Evolutionary conservation across 257 asterid genomes (phyloP).

Genomic region (Fraxinus americana): DNA sequence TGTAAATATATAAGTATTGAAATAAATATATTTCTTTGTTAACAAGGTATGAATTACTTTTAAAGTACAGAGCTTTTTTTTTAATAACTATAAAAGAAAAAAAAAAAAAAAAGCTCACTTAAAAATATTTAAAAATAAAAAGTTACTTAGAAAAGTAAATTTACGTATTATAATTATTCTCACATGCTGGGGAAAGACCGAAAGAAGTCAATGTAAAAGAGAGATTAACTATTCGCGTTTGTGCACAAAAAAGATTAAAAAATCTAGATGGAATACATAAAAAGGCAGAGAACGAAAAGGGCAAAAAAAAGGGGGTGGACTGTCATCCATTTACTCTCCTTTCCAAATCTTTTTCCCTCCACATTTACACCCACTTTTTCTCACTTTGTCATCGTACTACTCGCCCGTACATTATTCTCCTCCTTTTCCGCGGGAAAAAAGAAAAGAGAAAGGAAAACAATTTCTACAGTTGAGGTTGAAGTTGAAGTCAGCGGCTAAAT

Average conservation of each 20-base stretch:
- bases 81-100: too few relatives aligned
- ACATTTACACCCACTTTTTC: slow-evolving; percentile 56
- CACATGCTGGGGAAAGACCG: slow-evolving; percentile 37
- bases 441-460: slow-evolving; percentile 17
- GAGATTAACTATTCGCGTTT: slow-evolving; percentile 46
- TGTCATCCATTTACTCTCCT: slow-evolving; percentile 60
- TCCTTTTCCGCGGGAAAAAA: not conserved
- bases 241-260: slow-evolving; percentile 34
- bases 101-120: too few relatives aligned
- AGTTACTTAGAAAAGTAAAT: too few relatives aligned
- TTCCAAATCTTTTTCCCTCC: slow-evolving; percentile 30
- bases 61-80: too few relatives aligned
- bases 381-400: slow-evolving; percentile 31
- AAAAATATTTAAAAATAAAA: too few relatives aligned
- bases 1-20: too few relatives aligned
- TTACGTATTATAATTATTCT: too few relatives aligned
- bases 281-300: slow-evolving; percentile 15
- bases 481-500: slow-evolving; percentile 33
- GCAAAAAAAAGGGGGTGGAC: slow-evolving; percentile 24
- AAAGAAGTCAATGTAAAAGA: slow-evolving; percentile 31
- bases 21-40: too few relatives aligned
- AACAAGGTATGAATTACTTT: too few relatives aligned
- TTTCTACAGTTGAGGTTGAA: slow-evolving; percentile 17
- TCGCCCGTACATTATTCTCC: slow-evolving; percentile 25
- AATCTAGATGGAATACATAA: slow-evolving; percentile 17